Evolutionary conservation across 2,329 filamentous ascomycete species (phyloP).

Genomic region (Paraphoma chrysanthemicola): DNA sequence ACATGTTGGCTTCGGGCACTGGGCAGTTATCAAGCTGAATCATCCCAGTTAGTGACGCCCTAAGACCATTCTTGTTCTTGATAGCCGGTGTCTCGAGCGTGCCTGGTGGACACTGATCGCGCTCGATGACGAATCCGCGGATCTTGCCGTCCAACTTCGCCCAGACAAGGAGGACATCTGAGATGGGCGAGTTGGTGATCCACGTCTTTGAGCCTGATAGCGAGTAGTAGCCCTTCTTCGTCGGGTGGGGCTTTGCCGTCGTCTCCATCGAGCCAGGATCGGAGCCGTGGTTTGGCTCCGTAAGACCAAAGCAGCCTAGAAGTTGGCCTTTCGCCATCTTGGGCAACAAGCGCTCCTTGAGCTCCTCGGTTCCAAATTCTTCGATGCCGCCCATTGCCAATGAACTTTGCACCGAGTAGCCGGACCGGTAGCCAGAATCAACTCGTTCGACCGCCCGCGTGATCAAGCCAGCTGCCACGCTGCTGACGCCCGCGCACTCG

Average conservation of each 20-base stretch:
- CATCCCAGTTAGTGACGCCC: slow-evolving; percentile 96
- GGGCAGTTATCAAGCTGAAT: slow-evolving; percentile 93
- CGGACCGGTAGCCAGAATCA: slow-evolving; percentile 89
- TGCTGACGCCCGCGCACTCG: slow-evolving; percentile 85
- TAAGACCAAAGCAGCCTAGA: slow-evolving; percentile 86
- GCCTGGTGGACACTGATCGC: slow-evolving; percentile 82
- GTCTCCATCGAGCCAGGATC: slow-evolving; percentile 94
- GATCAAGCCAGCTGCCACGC: slow-evolving; percentile 87
- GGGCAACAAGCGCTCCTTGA: slow-evolving; percentile 84
- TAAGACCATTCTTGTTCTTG: slow-evolving; percentile 93
- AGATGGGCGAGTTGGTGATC: slow-evolving; percentile 94
- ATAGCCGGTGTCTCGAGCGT: slow-evolving; percentile 90
- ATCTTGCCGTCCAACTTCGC: slow-evolving; percentile 95
- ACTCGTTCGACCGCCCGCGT: slow-evolving; percentile 89
- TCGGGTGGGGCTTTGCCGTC: slow-evolving; percentile 80
- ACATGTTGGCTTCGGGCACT: slow-evolving; percentile 90
- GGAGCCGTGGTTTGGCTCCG: slow-evolving; percentile 91
- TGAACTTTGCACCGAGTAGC: slow-evolving; percentile 92
- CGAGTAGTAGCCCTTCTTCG: slow-evolving; percentile 80
- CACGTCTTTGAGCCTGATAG: slow-evolving; percentile 88
- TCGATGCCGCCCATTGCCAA: slow-evolving; percentile 93
- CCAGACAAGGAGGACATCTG: slow-evolving; percentile 87
- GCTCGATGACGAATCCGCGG: slow-evolving; percentile 87
- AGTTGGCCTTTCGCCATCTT: slow-evolving; percentile 82
- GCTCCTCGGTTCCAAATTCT: slow-evolving; percentile 84